Conservation (phyloP, 75 land plant species). For the Adiantum capillusveneris region DNA sequence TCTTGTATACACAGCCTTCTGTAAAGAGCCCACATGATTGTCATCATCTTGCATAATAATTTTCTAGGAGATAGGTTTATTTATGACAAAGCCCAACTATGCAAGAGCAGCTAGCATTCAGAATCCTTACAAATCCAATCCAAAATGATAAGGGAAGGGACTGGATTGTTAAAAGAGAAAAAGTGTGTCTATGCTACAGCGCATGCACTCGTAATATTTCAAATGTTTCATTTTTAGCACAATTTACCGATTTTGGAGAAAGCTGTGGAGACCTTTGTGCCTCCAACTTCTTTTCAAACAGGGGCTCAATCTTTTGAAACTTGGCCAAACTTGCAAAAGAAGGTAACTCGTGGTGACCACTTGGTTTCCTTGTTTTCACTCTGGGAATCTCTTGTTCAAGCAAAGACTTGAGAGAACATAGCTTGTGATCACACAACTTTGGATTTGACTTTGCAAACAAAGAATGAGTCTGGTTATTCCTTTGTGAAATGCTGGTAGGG, state of each 20-base stretch:
- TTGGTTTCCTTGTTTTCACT: conserved; percentile 7
- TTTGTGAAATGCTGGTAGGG: background rate
- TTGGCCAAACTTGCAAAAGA: conserved; percentile 3
- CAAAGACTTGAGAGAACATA: conserved; percentile 3
- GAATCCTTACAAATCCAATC: too few relatives aligned
- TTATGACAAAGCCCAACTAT: too few relatives aligned
- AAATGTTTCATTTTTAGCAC: too few relatives aligned
- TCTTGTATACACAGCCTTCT: conserved; percentile 29
- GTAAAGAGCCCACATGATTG: background rate
- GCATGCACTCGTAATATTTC: too few relatives aligned
- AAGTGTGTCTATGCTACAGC: too few relatives aligned
- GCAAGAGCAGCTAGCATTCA: too few relatives aligned
- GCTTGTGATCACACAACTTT: background rate
- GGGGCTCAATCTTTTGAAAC: background rate
- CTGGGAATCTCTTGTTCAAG: background rate
- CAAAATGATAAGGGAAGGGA: too few relatives aligned
- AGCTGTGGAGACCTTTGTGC: conserved; percentile 4
- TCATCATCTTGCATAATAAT: too few relatives aligned
- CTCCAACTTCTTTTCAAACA: background rate
- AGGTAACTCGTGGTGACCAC: background rate
- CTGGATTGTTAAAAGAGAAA: too few relatives aligned
- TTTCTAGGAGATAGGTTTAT: too few relatives aligned
- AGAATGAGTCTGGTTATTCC: background rate
- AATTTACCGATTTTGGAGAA: conserved; percentile 3
- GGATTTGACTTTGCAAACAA: conserved; percentile 1